These are phyloP conservation scores for Botrytis sinoallii DNA, from an alignment of 2,329 filamentous ascomycete species.

Conservation along the genomic window DNA sequence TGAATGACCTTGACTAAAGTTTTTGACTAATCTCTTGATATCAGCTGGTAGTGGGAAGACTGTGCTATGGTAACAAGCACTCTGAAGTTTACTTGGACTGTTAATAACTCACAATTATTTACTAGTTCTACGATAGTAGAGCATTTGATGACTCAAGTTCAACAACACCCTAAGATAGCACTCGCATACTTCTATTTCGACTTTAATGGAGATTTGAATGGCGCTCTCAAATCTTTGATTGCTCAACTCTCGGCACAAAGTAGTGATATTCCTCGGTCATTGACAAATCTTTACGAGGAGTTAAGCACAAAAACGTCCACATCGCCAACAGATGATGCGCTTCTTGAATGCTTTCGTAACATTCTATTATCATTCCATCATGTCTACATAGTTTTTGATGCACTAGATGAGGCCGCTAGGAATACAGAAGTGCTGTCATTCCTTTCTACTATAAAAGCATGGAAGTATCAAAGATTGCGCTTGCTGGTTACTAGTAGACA, in stretches of 20 bases:
- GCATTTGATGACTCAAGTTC: slow-evolving; percentile 24
- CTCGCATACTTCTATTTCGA: slow-evolving; percentile 44
- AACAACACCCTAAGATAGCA: slow-evolving; percentile 29
- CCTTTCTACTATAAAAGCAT: slow-evolving; percentile 29
- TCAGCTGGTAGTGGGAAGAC: slow-evolving; percentile 43
- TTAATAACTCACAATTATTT: background rate
- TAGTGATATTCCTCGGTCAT: slow-evolving; percentile 17
- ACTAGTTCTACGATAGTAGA: slow-evolving; percentile 38
- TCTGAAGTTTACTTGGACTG: background rate
- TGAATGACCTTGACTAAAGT: background rate
- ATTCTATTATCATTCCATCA: slow-evolving; percentile 33
- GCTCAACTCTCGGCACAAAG: slow-evolving; percentile 38
- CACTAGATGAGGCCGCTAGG: slow-evolving; percentile 39
- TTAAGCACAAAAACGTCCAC: slow-evolving; percentile 9
- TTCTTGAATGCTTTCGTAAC: slow-evolving; percentile 20
- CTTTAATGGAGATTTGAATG: slow-evolving; percentile 38
- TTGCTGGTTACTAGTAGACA: slow-evolving; percentile 39
- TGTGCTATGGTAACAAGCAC: slow-evolving; percentile 37
- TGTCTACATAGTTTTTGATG: slow-evolving; percentile 41
- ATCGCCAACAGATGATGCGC: slow-evolving; percentile 18
- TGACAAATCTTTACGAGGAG: slow-evolving; percentile 23
- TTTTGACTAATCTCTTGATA: slow-evolving; percentile 12
- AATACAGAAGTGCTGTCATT: slow-evolving; percentile 33
- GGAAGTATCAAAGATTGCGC: slow-evolving; percentile 24
- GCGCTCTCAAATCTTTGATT: slow-evolving; percentile 39